Evolutionary conservation across 306 rosid genomes (phyloP).

Genomic region (Acacia acuminata): DNA sequence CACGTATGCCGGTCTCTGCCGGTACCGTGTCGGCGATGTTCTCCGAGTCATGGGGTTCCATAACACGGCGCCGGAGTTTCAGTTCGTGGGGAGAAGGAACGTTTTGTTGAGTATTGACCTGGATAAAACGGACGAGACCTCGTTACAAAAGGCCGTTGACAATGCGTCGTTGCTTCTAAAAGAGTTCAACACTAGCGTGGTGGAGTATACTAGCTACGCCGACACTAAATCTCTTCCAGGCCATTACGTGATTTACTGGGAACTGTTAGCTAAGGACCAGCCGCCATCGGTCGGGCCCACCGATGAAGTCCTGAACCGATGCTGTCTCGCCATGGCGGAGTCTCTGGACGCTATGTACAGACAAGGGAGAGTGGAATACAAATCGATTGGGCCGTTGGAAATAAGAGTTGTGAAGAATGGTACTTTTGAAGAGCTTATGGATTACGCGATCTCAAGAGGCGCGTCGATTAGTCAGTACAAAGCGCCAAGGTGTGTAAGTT

Average conservation of each 20-base stretch:
- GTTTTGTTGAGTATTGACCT: conserved; percentile 74
- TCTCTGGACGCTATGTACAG: conserved; percentile 70
- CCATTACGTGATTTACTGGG: conserved; percentile 90
- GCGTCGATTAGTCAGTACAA: conserved; percentile 91
- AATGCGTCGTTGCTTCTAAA: conserved; percentile 45
- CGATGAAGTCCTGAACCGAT: conserved; percentile 36
- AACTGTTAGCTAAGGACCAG: conserved; percentile 54
- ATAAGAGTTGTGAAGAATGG: conserved; percentile 79
- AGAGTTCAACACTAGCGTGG: conserved; percentile 63
- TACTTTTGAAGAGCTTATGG: conserved; percentile 91
- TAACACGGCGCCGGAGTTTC: conserved; percentile 72
- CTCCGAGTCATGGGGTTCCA: conserved; percentile 73
- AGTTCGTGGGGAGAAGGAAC: conserved; percentile 71
- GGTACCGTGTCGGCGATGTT: conserved; percentile 83
- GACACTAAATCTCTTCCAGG: conserved; percentile 71
- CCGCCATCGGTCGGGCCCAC: conserved; percentile 34
- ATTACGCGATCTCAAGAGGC: conserved; percentile 81
- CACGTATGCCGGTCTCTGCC: conserved; percentile 64
- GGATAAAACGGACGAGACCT: conserved; percentile 78
- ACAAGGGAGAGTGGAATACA: conserved; percentile 67
- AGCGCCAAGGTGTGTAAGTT: conserved; percentile 76
- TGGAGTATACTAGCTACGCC: conserved; percentile 78
- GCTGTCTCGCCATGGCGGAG: conserved; percentile 73
- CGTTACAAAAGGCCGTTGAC: conserved; percentile 64
- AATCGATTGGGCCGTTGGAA: conserved; percentile 82